These are phyloP conservation scores for Bipolaris zeicola DNA, from an alignment of 2,329 filamentous ascomycete species.

Conservation along the genomic window DNA sequence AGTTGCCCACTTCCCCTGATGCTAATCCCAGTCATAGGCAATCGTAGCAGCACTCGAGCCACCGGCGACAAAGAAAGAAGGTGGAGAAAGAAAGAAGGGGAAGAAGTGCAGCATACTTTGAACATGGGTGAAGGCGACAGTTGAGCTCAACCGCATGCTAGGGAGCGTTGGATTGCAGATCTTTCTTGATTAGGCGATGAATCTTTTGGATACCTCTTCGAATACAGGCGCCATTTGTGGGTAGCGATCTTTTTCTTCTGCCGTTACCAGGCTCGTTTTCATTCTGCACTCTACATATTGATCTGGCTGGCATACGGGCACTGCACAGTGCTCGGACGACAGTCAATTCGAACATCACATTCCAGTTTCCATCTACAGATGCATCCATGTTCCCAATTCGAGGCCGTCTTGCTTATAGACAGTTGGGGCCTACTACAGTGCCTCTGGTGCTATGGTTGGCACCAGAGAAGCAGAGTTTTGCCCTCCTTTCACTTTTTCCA, in stretches of 20 bases:
- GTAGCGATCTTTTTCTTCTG: slow-evolving; percentile 46
- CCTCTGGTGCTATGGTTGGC: background rate
- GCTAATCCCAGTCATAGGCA: slow-evolving; percentile 62
- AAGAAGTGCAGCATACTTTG: slow-evolving; percentile 48
- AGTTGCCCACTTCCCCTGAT: background rate
- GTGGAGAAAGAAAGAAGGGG: slow-evolving; percentile 43
- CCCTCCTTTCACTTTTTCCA: background rate
- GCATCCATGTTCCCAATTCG: background rate
- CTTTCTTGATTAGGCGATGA: slow-evolving; percentile 42
- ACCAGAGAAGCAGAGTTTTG: background rate
- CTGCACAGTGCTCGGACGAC: background rate
- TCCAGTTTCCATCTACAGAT: background rate
- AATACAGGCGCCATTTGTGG: slow-evolving; percentile 47
- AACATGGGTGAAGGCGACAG: slow-evolving; percentile 8
- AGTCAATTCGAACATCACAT: slow-evolving; percentile 5
- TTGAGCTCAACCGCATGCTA: slow-evolving; percentile 20
- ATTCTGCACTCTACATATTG: slow-evolving; percentile 14
- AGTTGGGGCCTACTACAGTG: background rate
- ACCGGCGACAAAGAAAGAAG: slow-evolving; percentile 73
- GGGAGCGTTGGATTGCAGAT: slow-evolving; percentile 36
- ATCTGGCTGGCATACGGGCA: background rate
- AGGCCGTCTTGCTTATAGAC: background rate
- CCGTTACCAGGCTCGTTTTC: slow-evolving; percentile 31
- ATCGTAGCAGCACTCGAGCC: slow-evolving; percentile 96
- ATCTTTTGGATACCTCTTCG: slow-evolving; percentile 49